Conservation (phyloP, 2,329 filamentous ascomycete species). For the Aspergillus calidoustus region DNA sequence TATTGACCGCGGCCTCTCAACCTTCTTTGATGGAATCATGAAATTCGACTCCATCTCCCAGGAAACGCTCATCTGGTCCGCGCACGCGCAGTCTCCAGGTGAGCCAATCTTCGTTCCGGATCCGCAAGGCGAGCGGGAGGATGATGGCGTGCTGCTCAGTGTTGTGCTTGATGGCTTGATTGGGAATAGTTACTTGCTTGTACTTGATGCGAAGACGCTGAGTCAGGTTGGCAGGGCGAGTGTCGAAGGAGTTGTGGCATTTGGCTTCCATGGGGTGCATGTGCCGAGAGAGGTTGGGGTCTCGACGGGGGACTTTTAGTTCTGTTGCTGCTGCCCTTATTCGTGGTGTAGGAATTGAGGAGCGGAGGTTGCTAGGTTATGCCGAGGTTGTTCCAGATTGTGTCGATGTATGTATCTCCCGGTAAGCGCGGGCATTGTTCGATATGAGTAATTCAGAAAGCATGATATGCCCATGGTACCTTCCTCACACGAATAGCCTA, state of each 20-base stretch:
- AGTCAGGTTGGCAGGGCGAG: constrained; percentile 56
- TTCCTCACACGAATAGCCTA: too few species aligned
- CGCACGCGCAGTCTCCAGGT: constrained; percentile 56
- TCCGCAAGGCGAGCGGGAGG: constrained; percentile 44
- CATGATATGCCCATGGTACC: too few species aligned
- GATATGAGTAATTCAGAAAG: too few species aligned
- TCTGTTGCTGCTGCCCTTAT: not conserved
- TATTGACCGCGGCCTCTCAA: constrained; percentile 51
- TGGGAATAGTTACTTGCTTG: constrained; percentile 57
- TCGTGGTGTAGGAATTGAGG: not conserved
- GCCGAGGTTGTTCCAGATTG: too few species aligned
- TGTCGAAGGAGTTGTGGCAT: constrained; percentile 53
- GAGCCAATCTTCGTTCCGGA: constrained; percentile 59
- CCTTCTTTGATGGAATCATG: constrained; percentile 57
- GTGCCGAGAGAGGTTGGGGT: constrained; percentile 27
- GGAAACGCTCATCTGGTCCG: constrained; percentile 48
- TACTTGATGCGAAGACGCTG: constrained; percentile 56
- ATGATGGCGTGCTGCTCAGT: constrained; percentile 58
- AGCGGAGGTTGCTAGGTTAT: too few species aligned
- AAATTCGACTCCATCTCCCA: constrained; percentile 57
- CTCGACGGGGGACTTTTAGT: not conserved
- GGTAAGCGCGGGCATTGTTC: too few species aligned
- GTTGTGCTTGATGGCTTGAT: constrained; percentile 57
- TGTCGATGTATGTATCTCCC: too few species aligned
- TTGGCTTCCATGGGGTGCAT: constrained; percentile 60